Percentiles rank a stretch among this genome's conserved stretches.
These are phyloP conservation scores for Sabuloglossum arenarium DNA, from an alignment of 495 filamentous ascomycete genomes.

Conservation along the genomic window DNA sequence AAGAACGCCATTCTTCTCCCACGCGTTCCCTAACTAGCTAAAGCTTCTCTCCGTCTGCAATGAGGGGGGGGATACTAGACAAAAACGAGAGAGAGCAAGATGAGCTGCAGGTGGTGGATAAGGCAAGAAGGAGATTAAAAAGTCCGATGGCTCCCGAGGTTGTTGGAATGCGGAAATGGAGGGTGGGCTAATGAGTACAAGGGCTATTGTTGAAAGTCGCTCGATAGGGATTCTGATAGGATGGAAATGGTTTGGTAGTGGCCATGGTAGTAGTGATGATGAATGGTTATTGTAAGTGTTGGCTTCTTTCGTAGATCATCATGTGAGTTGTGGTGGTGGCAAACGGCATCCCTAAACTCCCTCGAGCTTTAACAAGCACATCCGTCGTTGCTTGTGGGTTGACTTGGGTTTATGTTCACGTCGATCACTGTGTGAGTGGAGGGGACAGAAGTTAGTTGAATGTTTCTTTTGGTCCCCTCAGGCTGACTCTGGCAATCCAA, in stretches of 20 bases:
- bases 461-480: neutral
- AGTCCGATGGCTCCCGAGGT: too few relatives aligned
- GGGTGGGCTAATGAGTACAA: constrained; percentile 1
- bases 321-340: neutral
- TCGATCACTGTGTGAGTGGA: constrained; percentile 57
- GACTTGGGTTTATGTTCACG: constrained; percentile 66
- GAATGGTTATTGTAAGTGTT: too few relatives aligned
- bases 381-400: constrained; percentile 50
- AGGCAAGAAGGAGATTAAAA: neutral
- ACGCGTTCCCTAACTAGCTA: too few relatives aligned
- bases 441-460: constrained; percentile 6
- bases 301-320: too few relatives aligned
- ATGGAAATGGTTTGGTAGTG: too few relatives aligned
- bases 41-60: too few relatives aligned
- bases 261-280: neutral
- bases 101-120: neutral
- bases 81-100: neutral
- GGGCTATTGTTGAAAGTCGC: neutral
- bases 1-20: too few relatives aligned
- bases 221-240: too few relatives aligned
- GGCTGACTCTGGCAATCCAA: neutral
- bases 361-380: constrained; percentile 47
- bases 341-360: neutral
- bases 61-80: too few relatives aligned
- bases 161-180: too few relatives aligned